Evolutionary conservation across 2,329 filamentous ascomycete genomes (phyloP).

Genomic region (Xylariomycetidae sp.): DNA sequence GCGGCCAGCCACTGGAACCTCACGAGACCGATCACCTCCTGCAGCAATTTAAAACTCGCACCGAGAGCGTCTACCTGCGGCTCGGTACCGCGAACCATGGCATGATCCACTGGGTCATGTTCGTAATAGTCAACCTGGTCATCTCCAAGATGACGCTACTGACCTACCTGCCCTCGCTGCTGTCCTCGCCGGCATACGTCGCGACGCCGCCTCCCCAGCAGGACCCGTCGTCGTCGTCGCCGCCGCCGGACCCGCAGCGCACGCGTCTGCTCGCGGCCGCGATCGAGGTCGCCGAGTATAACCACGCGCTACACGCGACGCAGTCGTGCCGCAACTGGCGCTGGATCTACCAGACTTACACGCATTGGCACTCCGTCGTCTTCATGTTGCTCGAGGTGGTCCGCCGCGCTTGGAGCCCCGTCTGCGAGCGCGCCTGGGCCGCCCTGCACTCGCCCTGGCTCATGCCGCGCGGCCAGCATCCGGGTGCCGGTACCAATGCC

Average conservation of each 20-base stretch:
- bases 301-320: constrained; percentile 59
- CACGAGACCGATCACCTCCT: constrained; percentile 32
- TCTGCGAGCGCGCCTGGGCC: constrained; percentile 22
- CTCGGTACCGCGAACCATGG: constrained; percentile 27
- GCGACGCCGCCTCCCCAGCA: constrained; percentile 39
- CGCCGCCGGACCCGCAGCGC: constrained; percentile 47
- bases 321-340: constrained; percentile 37
- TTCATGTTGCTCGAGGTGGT: constrained; percentile 41
- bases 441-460: constrained; percentile 23
- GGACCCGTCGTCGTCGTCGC: no score
- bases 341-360: constrained; percentile 46
- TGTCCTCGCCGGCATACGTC: constrained; percentile 48
- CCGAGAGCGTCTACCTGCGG: constrained; percentile 38
- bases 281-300: constrained; percentile 69
- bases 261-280: constrained; percentile 66
- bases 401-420: constrained; percentile 22
- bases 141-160: constrained; percentile 75
- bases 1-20: constrained; percentile 22
- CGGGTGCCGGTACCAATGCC: constrained; percentile 7
- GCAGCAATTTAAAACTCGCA: constrained; percentile 16
- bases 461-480: constrained; percentile 16
- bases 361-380: constrained; percentile 45
- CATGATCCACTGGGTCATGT: constrained; percentile 32
- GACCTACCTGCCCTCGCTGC: constrained; percentile 67
- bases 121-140: constrained; percentile 62